Percentiles rank a stretch among this genome's conserved stretches.
Conservation (phyloP, 2,329 filamentous ascomycete genomes). For the Ceratocystis lukuohia region DNA sequence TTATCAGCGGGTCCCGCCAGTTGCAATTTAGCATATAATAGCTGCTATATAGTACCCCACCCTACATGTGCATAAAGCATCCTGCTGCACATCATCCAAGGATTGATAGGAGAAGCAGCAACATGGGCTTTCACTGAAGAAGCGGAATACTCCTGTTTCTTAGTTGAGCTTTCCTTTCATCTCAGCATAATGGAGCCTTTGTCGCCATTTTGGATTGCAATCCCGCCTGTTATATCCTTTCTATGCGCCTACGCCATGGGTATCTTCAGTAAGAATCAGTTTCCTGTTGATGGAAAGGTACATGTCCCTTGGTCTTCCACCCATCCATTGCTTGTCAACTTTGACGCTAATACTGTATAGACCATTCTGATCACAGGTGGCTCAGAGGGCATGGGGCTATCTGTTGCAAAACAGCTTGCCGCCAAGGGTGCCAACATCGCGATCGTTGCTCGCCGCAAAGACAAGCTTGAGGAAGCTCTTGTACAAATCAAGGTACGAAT, state of each 20-base stretch:
- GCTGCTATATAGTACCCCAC: background rate
- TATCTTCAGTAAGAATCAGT: slow-evolving; percentile 55
- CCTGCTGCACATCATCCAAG: background rate
- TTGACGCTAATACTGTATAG: slow-evolving; percentile 31
- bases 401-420: slow-evolving; percentile 59
- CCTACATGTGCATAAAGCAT: background rate
- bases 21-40: background rate
- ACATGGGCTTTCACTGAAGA: background rate
- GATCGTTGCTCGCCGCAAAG: slow-evolving; percentile 64
- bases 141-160: background rate
- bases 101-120: background rate
- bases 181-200: slow-evolving; percentile 12
- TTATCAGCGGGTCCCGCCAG: slow-evolving; percentile 9
- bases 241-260: slow-evolving; percentile 44
- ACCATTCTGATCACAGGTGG: slow-evolving; percentile 81
- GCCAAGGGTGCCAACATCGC: slow-evolving; percentile 75
- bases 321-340: background rate
- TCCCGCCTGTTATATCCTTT: slow-evolving; percentile 27
- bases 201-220: slow-evolving; percentile 21
- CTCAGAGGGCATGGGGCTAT: slow-evolving; percentile 82
- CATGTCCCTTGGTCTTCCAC: slow-evolving; percentile 1
- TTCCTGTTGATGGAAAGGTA: slow-evolving; percentile 76
- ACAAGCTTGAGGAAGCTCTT: slow-evolving; percentile 58
- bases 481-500: slow-evolving; percentile 47
- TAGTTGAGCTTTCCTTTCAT: background rate